Evolutionary conservation across 1,284 basidiomycete genomes (phyloP).

Genomic region (Farysia itapuensis): DNA sequence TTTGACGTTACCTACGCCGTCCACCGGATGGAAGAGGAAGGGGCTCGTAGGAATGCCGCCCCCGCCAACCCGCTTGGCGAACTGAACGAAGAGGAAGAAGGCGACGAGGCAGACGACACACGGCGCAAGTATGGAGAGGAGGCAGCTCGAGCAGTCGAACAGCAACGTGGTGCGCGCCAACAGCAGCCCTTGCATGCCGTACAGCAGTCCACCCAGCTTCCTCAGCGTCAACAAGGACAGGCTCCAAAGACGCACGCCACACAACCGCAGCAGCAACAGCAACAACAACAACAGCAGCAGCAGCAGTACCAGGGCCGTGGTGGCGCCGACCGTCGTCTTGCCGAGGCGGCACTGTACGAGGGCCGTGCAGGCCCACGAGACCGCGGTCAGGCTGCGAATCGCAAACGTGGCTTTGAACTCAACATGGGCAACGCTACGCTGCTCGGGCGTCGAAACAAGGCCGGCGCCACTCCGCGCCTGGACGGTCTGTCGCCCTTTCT

Average conservation of each 20-base stretch:
- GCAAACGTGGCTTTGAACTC: conserved; percentile 51
- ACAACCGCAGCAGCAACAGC: conserved; percentile 34
- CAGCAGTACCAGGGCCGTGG: conserved; percentile 54
- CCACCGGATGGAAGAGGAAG: conserved; percentile 98
- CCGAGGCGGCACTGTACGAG: conserved; percentile 60
- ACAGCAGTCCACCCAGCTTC: conserved; percentile 18
- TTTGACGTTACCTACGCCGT: conserved; percentile 99
- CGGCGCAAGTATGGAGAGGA: conserved; percentile 56
- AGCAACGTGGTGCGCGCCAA: conserved; percentile 36
- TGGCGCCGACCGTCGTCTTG: conserved; percentile 46
- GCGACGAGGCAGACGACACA: conserved; percentile 60
- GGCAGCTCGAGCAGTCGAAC: conserved; percentile 54
- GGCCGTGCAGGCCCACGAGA: conserved; percentile 50
- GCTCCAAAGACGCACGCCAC: too few relatives aligned
- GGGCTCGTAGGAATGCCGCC: conserved; percentile 66
- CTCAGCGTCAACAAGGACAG: conserved; percentile 19
- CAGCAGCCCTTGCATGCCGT: conserved; percentile 33
- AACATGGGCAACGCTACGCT: conserved; percentile 56
- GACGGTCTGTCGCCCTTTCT: conserved; percentile 29
- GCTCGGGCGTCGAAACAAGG: conserved; percentile 49
- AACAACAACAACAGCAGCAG: conserved; percentile 10
- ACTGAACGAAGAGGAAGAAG: conserved; percentile 84
- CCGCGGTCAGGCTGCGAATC: conserved; percentile 32
- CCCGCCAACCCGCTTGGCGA: conserved; percentile 65
- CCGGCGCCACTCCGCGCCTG: conserved; percentile 8